phyloP scores from a whole-genome alignment of 768 basidiomycete genomes.

The Lactarius psammicola region DNA sequence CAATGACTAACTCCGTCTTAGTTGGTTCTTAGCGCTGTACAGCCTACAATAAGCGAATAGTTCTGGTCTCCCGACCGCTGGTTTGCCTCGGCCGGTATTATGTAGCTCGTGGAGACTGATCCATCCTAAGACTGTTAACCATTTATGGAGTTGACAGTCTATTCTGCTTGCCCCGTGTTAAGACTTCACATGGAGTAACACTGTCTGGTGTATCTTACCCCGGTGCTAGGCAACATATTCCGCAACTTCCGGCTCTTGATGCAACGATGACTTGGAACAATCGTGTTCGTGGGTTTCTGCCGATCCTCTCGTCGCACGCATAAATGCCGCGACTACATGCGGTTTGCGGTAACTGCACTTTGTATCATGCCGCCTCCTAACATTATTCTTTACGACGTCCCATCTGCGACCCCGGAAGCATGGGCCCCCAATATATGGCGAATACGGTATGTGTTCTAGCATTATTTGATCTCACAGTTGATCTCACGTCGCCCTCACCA shows the following conservation, averaged over 20 bases:
- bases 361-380: conserved; percentile 45
- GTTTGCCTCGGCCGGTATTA: conserved; percentile 20
- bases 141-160: conserved; percentile 12
- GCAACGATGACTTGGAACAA: conserved; percentile 7
- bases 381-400: conserved; percentile 67
- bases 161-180: conserved; percentile 7
- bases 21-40: conserved; percentile 19
- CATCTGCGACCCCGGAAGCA: conserved; percentile 57
- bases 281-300: not conserved
- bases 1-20: not conserved
- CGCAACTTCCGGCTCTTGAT: conserved; percentile 21
- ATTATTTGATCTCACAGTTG: not conserved
- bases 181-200: not conserved
- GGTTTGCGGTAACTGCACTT: conserved; percentile 9
- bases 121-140: conserved; percentile 10
- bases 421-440: conserved; percentile 80
- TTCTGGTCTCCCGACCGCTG: conserved; percentile 8
- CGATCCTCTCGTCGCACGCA: not conserved
- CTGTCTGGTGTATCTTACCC: not conserved
- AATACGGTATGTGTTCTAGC: conserved; percentile 47
- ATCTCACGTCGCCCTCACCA: not conserved
- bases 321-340: conserved; percentile 19
- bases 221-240: conserved; percentile 7
- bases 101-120: conserved; percentile 11
- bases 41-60: conserved; percentile 24